Conservation (phyloP, 2,329 filamentous ascomycete genomes). For the Aureobasidium leucospermi region DNA sequence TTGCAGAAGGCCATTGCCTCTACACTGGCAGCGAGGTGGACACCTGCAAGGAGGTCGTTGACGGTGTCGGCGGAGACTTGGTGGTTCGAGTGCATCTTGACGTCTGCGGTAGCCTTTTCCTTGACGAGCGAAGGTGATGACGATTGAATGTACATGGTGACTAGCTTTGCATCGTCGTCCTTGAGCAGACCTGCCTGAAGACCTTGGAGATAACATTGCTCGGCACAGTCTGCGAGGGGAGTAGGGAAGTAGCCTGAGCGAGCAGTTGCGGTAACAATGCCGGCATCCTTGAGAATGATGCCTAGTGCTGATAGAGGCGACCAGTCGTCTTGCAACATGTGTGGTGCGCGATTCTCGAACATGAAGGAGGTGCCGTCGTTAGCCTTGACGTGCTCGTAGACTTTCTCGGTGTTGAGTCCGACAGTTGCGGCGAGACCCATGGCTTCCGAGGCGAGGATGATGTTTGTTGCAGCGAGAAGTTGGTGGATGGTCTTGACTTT, state of each 20-base stretch:
- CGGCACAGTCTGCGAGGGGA: slow-evolving; percentile 54
- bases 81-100: slow-evolving; percentile 30
- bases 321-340: slow-evolving; percentile 47
- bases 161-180: slow-evolving; percentile 49
- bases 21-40: slow-evolving; percentile 43
- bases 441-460: slow-evolving; percentile 48
- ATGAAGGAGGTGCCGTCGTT: slow-evolving; percentile 43
- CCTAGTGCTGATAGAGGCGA: slow-evolving; percentile 37
- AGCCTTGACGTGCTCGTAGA: slow-evolving; percentile 42
- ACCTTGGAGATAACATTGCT: slow-evolving; percentile 57
- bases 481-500: slow-evolving; percentile 55
- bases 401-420: slow-evolving; percentile 44
- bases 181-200: slow-evolving; percentile 50
- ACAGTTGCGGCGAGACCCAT: slow-evolving; percentile 50
- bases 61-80: slow-evolving; percentile 30
- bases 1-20: slow-evolving; percentile 43
- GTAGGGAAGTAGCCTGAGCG: slow-evolving; percentile 51
- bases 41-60: slow-evolving; percentile 36
- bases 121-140: slow-evolving; percentile 26
- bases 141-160: slow-evolving; percentile 44
- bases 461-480: slow-evolving; percentile 52
- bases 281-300: slow-evolving; percentile 43
- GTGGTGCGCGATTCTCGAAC: slow-evolving; percentile 50
- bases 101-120: slow-evolving; percentile 28
- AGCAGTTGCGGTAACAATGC: slow-evolving; percentile 62